These are phyloP conservation scores for Sungouiella thailandica DNA, from an alignment of 805 yeast genomes.

Conservation along the genomic window DNA sequence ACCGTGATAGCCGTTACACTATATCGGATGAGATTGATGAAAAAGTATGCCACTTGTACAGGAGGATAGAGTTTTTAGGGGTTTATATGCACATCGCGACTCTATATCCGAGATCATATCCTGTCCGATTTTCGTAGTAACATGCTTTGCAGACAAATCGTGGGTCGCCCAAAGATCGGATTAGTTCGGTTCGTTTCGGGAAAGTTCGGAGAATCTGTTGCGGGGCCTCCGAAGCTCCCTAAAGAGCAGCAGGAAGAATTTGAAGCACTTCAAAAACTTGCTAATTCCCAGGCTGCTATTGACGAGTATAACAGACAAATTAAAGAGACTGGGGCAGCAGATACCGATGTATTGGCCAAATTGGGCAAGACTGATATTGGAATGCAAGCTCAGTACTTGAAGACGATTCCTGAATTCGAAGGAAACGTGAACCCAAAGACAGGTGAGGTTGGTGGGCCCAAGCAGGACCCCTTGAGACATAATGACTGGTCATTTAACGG, in stretches of 20 bases:
- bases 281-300: conserved; percentile 72
- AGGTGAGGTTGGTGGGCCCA: conserved; percentile 96
- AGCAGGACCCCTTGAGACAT: conserved; percentile 89
- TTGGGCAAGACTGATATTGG: conserved; percentile 51
- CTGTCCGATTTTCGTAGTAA: no score
- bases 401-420: conserved; percentile 90
- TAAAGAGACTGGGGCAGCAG: conserved; percentile 16
- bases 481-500: conserved; percentile 92
- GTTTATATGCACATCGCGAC: no score
- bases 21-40: conserved; percentile 45
- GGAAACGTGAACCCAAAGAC: conserved; percentile 91
- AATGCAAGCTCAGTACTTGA: conserved; percentile 63
- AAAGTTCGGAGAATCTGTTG: conserved; percentile 23
- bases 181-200: conserved; percentile 5
- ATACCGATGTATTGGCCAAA: conserved; percentile 12
- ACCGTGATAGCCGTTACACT: conserved; percentile 79
- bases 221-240: conserved; percentile 67
- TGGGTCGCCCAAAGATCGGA: neutral
- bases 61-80: no score
- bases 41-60: no score
- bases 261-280: conserved; percentile 76
- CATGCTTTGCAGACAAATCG: neutral
- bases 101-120: neutral
- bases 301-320: conserved; percentile 61
- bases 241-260: conserved; percentile 86